Base-by-base conservation (phyloP, 768 basidiomycete species). In the Suillus decipiens region DNA sequence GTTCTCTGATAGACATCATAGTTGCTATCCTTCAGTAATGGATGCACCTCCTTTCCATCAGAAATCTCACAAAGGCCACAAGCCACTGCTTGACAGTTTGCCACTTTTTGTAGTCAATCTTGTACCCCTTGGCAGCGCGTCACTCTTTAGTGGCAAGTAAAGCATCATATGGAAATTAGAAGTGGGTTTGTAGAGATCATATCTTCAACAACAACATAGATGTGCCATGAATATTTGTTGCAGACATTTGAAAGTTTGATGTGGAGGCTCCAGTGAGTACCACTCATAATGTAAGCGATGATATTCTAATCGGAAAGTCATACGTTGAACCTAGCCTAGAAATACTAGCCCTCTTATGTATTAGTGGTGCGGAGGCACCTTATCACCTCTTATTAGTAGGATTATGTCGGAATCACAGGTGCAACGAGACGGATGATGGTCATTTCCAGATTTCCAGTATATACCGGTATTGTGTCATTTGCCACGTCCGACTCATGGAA, bases 61-160 rank as follows among this genome's bases (percentile, higher is more conserved):
- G 77, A 68, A 43, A 81, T 75, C 37, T 65, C 68, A 53, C 77
- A 77, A n/a, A n/a, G n/a, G n/a, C n/a, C n/a, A n/a, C n/a, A 5
- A 84, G 66, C 81, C 80, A 85, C 34, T 71, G 64, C 58, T 80
- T 80, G 67, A 84, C 77, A 17, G 67, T 68, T 48, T 73, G 73
- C 84, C 85, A 89, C 62, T 78, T 82, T 70, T 80, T 80, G 72
- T 81, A 86, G 69, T 89, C 84, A n/a, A 64, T 62, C 63, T 82
- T 79, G 71, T 85, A 85, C 22, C 79, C 80, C 24, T 72, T 75
- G 12, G 78, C 79, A 12, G 81, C 81, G 1, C n/a, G n/a, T n/a
- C 82, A 78, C 58, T 80, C 77, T 60, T 81, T 81, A 36, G 78
- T 75, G 47, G 76, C 74, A 6, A 73, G 64, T n/a, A n/a, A n/a